These are phyloP conservation scores for Suaeda aralocaspica DNA, from an alignment of 148 eudicot species.

Conservation along the genomic window DNA sequence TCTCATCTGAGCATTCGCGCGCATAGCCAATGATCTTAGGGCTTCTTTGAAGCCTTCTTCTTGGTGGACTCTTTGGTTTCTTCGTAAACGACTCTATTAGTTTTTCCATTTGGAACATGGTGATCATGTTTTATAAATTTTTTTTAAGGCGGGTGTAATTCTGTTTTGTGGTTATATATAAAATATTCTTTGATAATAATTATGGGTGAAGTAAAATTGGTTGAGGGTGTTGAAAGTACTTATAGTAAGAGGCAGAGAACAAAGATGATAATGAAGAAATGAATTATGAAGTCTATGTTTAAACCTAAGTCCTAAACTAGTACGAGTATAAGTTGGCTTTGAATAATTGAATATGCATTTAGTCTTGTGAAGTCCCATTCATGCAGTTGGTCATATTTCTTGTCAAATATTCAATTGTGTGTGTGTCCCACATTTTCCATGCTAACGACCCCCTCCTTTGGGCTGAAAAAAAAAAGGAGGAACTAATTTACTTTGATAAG, in stretches of 20 bases:
- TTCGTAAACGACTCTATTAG: constrained; percentile 11
- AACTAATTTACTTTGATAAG: too few species aligned
- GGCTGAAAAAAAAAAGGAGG: too few species aligned
- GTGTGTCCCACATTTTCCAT: too few species aligned
- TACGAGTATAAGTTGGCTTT: background rate
- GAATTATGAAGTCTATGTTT: background rate
- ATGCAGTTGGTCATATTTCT: too few species aligned
- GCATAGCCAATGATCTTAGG: constrained; percentile 17
- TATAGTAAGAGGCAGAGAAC: background rate
- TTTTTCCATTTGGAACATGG: constrained; percentile 19
- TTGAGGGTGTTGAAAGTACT: background rate
- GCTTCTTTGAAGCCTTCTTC: constrained; percentile 22
- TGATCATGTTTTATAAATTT: constrained; percentile 17
- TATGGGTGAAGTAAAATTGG: background rate
- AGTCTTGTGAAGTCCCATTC: background rate
- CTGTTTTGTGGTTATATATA: too few species aligned
- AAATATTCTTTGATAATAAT: too few species aligned
- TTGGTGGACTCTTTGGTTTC: constrained; percentile 9
- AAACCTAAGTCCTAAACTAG: background rate
- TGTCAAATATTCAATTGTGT: too few species aligned
- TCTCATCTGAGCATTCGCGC: background rate
- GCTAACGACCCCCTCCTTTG: too few species aligned
- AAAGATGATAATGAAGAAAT: background rate
- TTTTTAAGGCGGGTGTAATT: background rate
- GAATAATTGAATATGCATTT: too few species aligned